Conservation (phyloP, 169 alveolate genomes). For the Cryptosporidium baileyi region DNA sequence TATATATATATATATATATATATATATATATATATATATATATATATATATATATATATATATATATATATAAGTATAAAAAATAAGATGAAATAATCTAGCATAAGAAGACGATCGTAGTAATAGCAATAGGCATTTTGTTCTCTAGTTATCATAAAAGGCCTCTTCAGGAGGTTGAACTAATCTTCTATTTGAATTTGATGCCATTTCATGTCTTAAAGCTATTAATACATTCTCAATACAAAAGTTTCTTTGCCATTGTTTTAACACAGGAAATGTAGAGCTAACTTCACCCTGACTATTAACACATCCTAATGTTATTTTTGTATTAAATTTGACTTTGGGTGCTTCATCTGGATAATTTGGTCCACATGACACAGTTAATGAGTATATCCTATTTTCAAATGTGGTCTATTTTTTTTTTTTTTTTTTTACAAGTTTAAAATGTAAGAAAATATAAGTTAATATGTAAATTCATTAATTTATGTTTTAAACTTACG, state of each 20-base stretch:
- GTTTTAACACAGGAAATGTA: slow-evolving; percentile 81
- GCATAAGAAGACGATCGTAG: too few relatives aligned
- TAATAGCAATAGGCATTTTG: background rate
- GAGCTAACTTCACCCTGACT: slow-evolving; percentile 83
- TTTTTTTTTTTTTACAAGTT: background rate
- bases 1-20: too few relatives aligned
- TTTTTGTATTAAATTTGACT: slow-evolving; percentile 89
- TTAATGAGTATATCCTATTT: slow-evolving; percentile 92
- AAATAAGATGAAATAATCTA: too few relatives aligned
- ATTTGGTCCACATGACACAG: slow-evolving; percentile 90
- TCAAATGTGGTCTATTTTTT: slow-evolving; percentile 90
- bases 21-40: too few relatives aligned
- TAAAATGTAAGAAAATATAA: background rate
- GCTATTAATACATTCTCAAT: slow-evolving; percentile 90
- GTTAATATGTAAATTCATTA: background rate
- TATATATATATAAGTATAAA: too few relatives aligned
- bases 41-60: too few relatives aligned
- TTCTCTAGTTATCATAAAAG: slow-evolving; percentile 72
- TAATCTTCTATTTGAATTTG: slow-evolving; percentile 85
- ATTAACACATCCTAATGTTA: slow-evolving; percentile 92
- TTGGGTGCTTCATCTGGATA: slow-evolving; percentile 97
- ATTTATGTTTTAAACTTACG: slow-evolving; percentile 73
- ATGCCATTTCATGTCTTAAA: slow-evolving; percentile 91
- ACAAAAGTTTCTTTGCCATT: slow-evolving; percentile 90
- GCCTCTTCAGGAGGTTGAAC: slow-evolving; percentile 97